phyloP scores from a whole-genome alignment of 2,329 filamentous ascomycete species.

The Colletotrichum cuscutae region DNA sequence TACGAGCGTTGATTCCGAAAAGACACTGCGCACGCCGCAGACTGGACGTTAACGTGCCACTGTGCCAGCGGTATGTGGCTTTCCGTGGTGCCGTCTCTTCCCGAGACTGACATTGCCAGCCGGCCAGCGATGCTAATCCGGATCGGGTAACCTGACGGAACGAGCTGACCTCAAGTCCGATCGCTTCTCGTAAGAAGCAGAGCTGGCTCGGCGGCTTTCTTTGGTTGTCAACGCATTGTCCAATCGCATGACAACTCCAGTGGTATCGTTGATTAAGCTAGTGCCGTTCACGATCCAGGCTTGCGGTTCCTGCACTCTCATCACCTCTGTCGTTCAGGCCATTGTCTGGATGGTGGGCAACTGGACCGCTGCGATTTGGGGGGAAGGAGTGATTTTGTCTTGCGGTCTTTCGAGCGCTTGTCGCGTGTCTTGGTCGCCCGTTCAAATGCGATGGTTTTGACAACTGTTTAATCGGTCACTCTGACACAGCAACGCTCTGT shows the following conservation, averaged over 20 bases:
- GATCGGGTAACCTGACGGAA: slow-evolving; percentile 15
- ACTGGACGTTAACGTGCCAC: background rate
- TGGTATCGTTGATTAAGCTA: background rate
- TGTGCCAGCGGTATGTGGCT: slow-evolving; percentile 12
- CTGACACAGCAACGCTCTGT: background rate
- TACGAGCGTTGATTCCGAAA: background rate
- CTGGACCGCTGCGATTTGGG: background rate
- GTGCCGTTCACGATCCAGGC: slow-evolving; percentile 6
- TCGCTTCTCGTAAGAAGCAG: slow-evolving; percentile 7
- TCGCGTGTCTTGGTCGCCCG: background rate
- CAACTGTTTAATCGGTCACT: background rate
- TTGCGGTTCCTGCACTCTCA: background rate
- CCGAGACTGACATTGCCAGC: slow-evolving; percentile 9
- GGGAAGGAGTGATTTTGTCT: background rate
- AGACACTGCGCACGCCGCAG: background rate
- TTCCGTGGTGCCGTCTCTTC: slow-evolving; percentile 18
- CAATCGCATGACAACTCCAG: background rate
- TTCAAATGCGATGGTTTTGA: background rate
- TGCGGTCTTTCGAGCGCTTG: background rate
- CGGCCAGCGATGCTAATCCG: slow-evolving; percentile 3
- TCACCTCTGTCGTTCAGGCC: background rate
- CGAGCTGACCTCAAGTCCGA: slow-evolving; percentile 11
- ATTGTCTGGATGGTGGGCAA: background rate
- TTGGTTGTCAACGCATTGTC: slow-evolving; percentile 9
- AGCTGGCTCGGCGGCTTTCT: slow-evolving; percentile 5